Evolutionary conservation across 2,329 filamentous ascomycete genomes (phyloP), one percentile per base, ranked within the genome.

Genomic region (Fusarium sterilihyphosum): DNA sequence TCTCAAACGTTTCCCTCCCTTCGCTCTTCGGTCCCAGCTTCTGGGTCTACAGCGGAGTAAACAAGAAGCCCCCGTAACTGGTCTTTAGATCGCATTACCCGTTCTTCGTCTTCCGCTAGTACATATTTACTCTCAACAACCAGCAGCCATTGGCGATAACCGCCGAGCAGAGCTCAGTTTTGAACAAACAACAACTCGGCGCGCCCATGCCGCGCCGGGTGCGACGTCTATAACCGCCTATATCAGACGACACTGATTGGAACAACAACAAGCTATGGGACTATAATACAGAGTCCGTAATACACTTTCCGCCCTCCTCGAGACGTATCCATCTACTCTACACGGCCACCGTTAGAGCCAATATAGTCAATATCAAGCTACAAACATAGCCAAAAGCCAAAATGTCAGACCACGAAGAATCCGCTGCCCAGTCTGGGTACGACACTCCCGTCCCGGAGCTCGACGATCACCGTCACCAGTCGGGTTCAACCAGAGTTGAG

Each of bases 61-160:
- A 96, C 89, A 96, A 95, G 88, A 96, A 97, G 87, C 96, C 96
- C 84, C 96, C 96, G 89, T 98, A 98, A 98, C 86, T 96, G 78
- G 76, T 53, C 65, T 67, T 68, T 58, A 61, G 59, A 70, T 65
- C 40, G n/a, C 49, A 60, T 61, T 50, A 56, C 24, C 38, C 61
- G 33, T 62, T 63, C 17, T 47, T 54, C 62, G 52, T 62, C 53
- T 63, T 52, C 33, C 46, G 56, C 52, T 62, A 40, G 47, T 59
- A 58, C 29, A 66, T 44, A 61, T 53, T 58, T 60, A 59, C 46
- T 53, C 61, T 61, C 59, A 54, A 56, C 61, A 41, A 74, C 43
- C 50, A 52, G 47, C 59, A 60, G 47, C 61, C 70, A 62, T 65
- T 73, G 78, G 73, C 78, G 71, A 71, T 64, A 69, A 59, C 64